Base-by-base conservation (phyloP, 2,329 filamentous ascomycete species). In the Paraphoma chrysanthemicola region DNA sequence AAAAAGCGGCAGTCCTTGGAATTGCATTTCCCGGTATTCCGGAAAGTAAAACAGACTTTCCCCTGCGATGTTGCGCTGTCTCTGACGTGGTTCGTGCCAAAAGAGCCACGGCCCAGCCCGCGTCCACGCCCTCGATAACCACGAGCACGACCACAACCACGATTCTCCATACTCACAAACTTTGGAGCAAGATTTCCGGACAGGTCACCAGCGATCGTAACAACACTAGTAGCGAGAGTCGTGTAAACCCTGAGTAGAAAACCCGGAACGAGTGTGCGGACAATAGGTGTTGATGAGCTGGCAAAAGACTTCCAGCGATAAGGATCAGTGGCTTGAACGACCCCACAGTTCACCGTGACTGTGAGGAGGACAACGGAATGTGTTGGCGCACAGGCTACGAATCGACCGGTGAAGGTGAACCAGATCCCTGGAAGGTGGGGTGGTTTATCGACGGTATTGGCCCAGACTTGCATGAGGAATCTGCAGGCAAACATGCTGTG, bases 11-110 rank as follows among this genome's bases (percentile, higher is more conserved):
- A 57, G 17, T 47, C 23, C 3, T 31, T 6, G 2, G 38, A 36
- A 8, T 54, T 29, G 17, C 55, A 57, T 8, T 2, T 12, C 9
- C 55, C 55, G 2, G 46, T 47, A 1, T 48, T 48, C 30, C 43
- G 47, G 16, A 48, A 51, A 2, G 33, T 42, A 11, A 30, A 45
- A 39, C 55, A 54, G 29, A 51, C 39, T 3, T 14, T 11, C 39
- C 39, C 7, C 8, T 42, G 3, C 39, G 39, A 42, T n/a, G 39
- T 42, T 16, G 39, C n/a, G n/a, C 33, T n/a, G 33, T n/a, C 33
- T 42, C 33, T n/a, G 2, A 6, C 16, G 7, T n/a, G 10, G 33
- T n/a, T n/a, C 33, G 9, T 16, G 14, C 47, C 38, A 23, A 23
- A 23, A 23, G 23, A 23, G 23, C 23, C 23, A 23, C 23, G 23